Evolutionary conservation across 306 rosid species (phyloP), one percentile per base, ranked within the genome.

Genomic region (Vachellia pachyceras): DNA sequence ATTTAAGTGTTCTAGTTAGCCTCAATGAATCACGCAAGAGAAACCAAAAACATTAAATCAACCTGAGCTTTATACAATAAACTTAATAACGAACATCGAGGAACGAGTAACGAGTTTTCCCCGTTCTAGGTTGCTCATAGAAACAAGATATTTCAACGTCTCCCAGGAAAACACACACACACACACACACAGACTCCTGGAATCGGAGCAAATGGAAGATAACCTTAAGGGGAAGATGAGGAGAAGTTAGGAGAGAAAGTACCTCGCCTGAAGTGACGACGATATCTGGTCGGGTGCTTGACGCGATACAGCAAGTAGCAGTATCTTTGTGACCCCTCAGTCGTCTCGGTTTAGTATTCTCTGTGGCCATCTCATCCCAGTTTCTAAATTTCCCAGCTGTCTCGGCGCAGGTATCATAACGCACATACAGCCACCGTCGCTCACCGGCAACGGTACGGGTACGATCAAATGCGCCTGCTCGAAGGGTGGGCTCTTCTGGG

Each of bases 221-320:
- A 72, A 46, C 12, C 1, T 11, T 44, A 7, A 50, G 41, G 40
- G 13, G 33, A 40, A 39, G 50, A 11, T 42, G 17, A 36, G 23
- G 42, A 75, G 66, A 52, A 44, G 40, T n/a, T 7, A 42, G 17
- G 25, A 33, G 68, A 12, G 49, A 49, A 36, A 35, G 20, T 39
- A 94, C 97, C 88, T 95, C 97, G 84, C 90, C 95, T 69, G 97
- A 83, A 83, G 97, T 90, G 86, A 87, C 91, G 72, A 93, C 84
- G 76, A 91, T 69, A 36, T 87, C 89, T 15, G 97, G 97, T 6
- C 85, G 81, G 83, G 78, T 69, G 49, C 77, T 87, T 5, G 99
- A 93, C 86, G 95, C 84, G 79, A 93, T 75, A 87, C 99, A 95
- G 85, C 88, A 90, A 54, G 93, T 90, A 37, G 91, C 86, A 39